Evolutionary conservation across 2,329 filamentous ascomycete genomes (phyloP), one percentile per base, ranked within the genome.

Genomic region (Fusarium tanahbumbuense): DNA sequence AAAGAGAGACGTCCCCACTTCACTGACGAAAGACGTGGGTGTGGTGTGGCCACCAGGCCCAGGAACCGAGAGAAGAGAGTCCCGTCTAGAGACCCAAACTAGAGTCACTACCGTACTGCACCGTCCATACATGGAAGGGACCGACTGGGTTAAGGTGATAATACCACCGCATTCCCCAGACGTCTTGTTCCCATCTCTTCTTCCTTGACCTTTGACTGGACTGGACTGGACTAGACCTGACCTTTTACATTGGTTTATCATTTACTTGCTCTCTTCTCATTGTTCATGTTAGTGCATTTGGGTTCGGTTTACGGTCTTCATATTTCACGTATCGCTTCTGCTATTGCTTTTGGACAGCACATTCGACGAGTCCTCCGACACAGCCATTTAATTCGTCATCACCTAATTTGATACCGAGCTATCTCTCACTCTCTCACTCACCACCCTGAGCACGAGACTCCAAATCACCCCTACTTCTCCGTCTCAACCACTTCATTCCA

Each of bases 101-200:
- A 64, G 61, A 61, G 63, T 57, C 28, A 49, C 20, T 32, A 49
- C 46, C 46, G 41, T 44, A 23, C 41, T 22, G 20, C 18, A 27
- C 44, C 56, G 57, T 64, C 68, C 60, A 37, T n/a, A 37, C 34
- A 37, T 37, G 34, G 34, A 37, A 37, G 34, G 34, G 34, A 37
- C 34, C 34, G 34, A 62, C 64, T 44, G 25, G 44, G 28, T 53
- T 32, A 71, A 76, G 71, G 73, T 76, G 72, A 75, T 75, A 75
- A 75, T 71, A 75, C 73, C 65, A 72, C 73, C 57, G 64, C 68
- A 62, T 70, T 75, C 73, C 73, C 73, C 73, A 76, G 67, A 69
- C 57, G 53, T 65, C 49, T 57, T 68, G 59, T 56, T 74, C 67
- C 30, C 52, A 71, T 61, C 55, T 73, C 48, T 56, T 65, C 58